These are phyloP conservation scores for Geum urbanum DNA, from an alignment of 306 rosid genomes.

Conservation along the genomic window DNA sequence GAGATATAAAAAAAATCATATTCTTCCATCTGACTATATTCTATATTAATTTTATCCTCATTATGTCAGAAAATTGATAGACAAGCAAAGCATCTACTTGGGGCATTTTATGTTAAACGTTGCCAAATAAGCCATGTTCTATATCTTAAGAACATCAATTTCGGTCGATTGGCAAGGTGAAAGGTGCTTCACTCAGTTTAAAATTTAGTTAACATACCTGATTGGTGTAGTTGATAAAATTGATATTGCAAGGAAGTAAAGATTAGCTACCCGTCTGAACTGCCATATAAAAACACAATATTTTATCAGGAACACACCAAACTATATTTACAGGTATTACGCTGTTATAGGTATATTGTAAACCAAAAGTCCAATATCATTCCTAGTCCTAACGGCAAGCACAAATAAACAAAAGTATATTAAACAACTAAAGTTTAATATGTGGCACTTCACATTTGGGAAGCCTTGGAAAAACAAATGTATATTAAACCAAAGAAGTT, in stretches of 20 bases:
- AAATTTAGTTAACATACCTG: conserved; percentile 45
- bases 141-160: background rate
- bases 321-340: conserved; percentile 19
- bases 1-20: background rate
- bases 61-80: background rate
- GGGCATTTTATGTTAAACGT: background rate
- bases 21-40: background rate
- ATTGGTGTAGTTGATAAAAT: conserved; percentile 88
- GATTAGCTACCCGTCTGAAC: conserved; percentile 99
- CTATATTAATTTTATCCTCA: background rate
- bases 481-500: too few relatives aligned
- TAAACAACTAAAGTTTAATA: too few relatives aligned
- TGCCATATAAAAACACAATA: conserved; percentile 50
- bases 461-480: background rate
- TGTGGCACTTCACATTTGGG: background rate
- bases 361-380: background rate
- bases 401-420: background rate
- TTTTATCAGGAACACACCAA: conserved; percentile 38
- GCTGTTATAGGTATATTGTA: conserved; percentile 14
- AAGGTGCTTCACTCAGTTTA: background rate
- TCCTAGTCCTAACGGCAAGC: background rate
- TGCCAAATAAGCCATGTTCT: background rate
- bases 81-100: background rate
- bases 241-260: conserved; percentile 91
- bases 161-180: background rate